Base-by-base conservation (phyloP, 192 early-diverging fungal genomes). In the Umbelopsis ramanniana region DNA sequence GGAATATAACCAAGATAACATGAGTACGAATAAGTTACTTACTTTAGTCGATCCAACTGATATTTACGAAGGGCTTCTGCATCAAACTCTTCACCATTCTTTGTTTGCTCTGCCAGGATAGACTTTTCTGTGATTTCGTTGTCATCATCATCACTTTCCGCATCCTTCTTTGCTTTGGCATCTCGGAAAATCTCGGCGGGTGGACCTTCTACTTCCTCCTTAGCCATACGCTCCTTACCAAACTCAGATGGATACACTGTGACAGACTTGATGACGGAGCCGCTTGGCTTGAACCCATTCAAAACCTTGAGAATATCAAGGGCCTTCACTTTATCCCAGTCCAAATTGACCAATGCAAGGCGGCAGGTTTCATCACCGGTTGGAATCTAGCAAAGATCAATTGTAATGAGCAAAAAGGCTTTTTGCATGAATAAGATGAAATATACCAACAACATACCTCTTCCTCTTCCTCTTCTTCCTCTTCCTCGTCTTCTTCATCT, bases 311-410 rank as follows among this genome's bases (percentile, higher is more conserved):
- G 91, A 70, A 98, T 81, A 76, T 98, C 97, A 0, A 76, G 74
- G 0, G 97, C 89, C 69, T 93, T 95, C 67, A 98, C 83, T 67
- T 98, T 89, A 74, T 95, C 92, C 97, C 97, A 98, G 77, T 99
- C 96, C 88, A 99, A 77, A 73, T 97, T 96, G 26, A 98, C 93
- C 14, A 88, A 86, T 19, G 96, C 97, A 68, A 98, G 88, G 24
- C 96, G 83, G 24, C 77, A 74, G 1, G 96, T 91, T 66, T 88
- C 85, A 4, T 87, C 90, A 19, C 86, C 89, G 72, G 76, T 63
- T 23, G 83, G 81, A 38, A 90, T 77, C 69, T 85, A 29, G 66
- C 55, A 33, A 29, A 46, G 23, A 38, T 24, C 3, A 38, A 54
- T 43, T 21, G 47, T 21, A n/a, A 52, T 69, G 37, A 78, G 67